These are phyloP conservation scores for Didymella pomorum DNA, from an alignment of 2,329 filamentous ascomycete species.

Conservation along the genomic window DNA sequence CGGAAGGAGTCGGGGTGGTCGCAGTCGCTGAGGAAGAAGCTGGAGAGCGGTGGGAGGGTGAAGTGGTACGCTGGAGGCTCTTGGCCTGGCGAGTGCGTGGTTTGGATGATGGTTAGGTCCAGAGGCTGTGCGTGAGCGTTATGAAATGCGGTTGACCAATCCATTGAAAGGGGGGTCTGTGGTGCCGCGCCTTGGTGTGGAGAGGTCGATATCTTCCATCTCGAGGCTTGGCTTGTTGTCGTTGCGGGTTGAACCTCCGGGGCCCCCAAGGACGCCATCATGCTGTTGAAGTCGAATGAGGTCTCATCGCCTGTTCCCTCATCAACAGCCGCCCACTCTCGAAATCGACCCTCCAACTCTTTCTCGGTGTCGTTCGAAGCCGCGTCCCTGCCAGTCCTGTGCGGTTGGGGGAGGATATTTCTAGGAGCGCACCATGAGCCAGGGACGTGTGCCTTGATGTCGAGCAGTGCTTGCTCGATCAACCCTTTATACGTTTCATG, in stretches of 20 bases:
- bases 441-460: constrained; percentile 40
- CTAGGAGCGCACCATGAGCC: constrained; percentile 39
- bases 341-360: constrained; percentile 39
- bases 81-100: constrained; percentile 7
- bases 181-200: constrained; percentile 25
- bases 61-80: constrained; percentile 42
- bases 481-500: constrained; percentile 47
- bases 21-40: constrained; percentile 61
- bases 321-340: constrained; percentile 38
- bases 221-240: constrained; percentile 24
- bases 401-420: constrained; percentile 31
- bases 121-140: constrained; percentile 37
- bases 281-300: constrained; percentile 43
- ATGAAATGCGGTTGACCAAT: constrained; percentile 42
- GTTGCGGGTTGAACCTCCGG: constrained; percentile 32
- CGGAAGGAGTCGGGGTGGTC: constrained; percentile 48
- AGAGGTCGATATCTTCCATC: constrained; percentile 40
- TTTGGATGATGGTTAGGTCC: constrained; percentile 34
- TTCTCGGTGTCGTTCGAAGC: constrained; percentile 38
- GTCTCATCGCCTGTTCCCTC: constrained; percentile 36
- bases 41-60: constrained; percentile 59
- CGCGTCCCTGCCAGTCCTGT: constrained; percentile 23
- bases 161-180: constrained; percentile 18
- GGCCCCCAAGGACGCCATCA: constrained; percentile 47
- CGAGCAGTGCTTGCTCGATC: constrained; percentile 52